These are phyloP conservation scores for Hemileccinum rubropunctum DNA, from an alignment of 768 basidiomycete genomes.

Conservation along the genomic window DNA sequence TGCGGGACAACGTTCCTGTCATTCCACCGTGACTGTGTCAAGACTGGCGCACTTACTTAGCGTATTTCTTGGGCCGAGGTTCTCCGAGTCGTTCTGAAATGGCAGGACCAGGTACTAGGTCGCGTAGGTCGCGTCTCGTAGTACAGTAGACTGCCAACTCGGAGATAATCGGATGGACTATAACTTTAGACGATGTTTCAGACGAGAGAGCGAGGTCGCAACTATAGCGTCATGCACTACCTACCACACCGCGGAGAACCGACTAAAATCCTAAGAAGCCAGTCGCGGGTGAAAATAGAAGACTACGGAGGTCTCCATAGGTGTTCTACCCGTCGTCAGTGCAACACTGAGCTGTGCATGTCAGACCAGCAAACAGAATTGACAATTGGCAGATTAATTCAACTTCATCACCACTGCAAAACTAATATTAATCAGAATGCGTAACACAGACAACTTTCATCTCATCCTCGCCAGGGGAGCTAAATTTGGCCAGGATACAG, in stretches of 20 bases:
- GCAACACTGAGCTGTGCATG: slow-evolving; percentile 6
- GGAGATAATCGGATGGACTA: slow-evolving; percentile 7
- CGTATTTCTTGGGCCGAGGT: neutral
- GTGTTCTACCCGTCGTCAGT: slow-evolving; percentile 7
- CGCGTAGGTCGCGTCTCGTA: neutral
- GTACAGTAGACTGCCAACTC: neutral
- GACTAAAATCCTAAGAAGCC: slow-evolving; percentile 18
- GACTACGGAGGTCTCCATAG: neutral
- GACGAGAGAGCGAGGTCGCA: slow-evolving; percentile 1
- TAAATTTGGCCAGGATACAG: slow-evolving; percentile 3
- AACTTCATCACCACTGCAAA: no score
- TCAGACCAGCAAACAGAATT: slow-evolving; percentile 5
- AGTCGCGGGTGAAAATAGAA: slow-evolving; percentile 12
- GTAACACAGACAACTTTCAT: neutral
- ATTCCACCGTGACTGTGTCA: no score
- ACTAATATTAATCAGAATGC: neutral
- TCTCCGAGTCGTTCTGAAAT: neutral
- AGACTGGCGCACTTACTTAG: neutral
- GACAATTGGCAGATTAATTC: no score
- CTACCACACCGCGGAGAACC: slow-evolving; percentile 23
- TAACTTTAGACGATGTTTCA: slow-evolving; percentile 10
- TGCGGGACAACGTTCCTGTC: neutral
- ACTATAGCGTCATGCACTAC: neutral
- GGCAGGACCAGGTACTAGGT: slow-evolving; percentile 1
- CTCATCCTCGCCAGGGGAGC: neutral